Percentiles rank a stretch among this genome's conserved stretches.
phyloP scores from a whole-genome alignment of 2,329 filamentous ascomycete species.

The Aspergillus costaricaensis region DNA sequence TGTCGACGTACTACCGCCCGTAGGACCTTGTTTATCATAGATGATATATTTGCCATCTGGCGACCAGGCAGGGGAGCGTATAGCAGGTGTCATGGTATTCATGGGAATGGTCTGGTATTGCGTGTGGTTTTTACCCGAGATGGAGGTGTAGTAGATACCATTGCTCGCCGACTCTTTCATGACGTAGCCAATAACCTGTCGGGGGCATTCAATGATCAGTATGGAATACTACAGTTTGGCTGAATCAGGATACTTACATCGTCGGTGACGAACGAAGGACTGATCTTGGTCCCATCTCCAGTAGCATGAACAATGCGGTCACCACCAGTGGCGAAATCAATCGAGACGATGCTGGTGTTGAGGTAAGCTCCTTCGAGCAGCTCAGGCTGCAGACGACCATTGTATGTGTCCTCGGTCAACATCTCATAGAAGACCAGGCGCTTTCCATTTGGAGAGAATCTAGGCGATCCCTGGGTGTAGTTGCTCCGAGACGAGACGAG shows the following conservation, averaged over 20 bases:
- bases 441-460: constrained; percentile 40
- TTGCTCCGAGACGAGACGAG: constrained; percentile 35
- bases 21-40: constrained; percentile 23
- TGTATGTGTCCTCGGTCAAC: constrained; percentile 41
- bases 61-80: constrained; percentile 35
- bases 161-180: constrained; percentile 24
- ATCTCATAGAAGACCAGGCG: constrained; percentile 46
- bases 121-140: no score
- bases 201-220: no score
- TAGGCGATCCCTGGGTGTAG: constrained; percentile 42
- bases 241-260: no score
- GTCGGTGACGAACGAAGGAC: no score
- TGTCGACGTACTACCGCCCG: constrained; percentile 21
- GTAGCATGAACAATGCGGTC: constrained; percentile 28
- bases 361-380: constrained; percentile 11
- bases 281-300: no score
- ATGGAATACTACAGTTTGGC: no score
- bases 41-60: constrained; percentile 30
- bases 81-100: neutral
- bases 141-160: constrained; percentile 32
- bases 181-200: constrained; percentile 20
- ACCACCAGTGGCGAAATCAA: constrained; percentile 44
- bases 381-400: constrained; percentile 33
- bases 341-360: constrained; percentile 29
- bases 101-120: neutral